Evolutionary conservation across 805 yeast genomes (phyloP), one percentile per base, ranked within the genome.

Genomic region (Pichia phayaonensis): DNA sequence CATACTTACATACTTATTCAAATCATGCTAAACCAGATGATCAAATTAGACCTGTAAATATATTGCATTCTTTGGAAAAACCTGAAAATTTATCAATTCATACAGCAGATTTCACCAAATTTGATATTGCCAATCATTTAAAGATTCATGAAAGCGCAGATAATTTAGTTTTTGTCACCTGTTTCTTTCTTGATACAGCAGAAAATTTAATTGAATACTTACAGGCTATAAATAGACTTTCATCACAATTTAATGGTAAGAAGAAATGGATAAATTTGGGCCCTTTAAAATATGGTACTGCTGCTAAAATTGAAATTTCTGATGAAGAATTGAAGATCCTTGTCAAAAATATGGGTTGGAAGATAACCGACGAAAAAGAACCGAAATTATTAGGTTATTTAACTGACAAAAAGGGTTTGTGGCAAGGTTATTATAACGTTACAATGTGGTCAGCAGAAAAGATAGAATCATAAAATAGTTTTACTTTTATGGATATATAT

Each of bases 151-250:
- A 54, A 15, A 44, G 38, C 10, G 55, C 70, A 42, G 74, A 76
- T 2, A 74, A 74, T 50, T 67, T 84, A 21, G 75, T 84, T 6
- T 71, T 86, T 1, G 77, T 83, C 4, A 75, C 86, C 0, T 84
- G 84, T 5, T 92, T 85, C 61, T 90, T 92, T 67, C 72, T 92
- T 26, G 98, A 92, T 66, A 92, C 98, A 0, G 97, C 97, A 0
- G 95, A 88, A 59, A 87, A 90, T 60, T 62, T 88, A 45, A 72
- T 92, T 55, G 83, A 80, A 40, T 90, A 90, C 64, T 65, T 92
- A 49, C 84, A 84, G 48, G 67, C 84, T 1, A 81, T 92, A 38
- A 76, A 76, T 50, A 59, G 64, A 12, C 59, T 83, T 36, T 55
- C 66, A 10, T 63, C 64, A 10, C 40, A 50, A 4, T 62, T 61